Base-by-base conservation (phyloP, 1,284 basidiomycete genomes). In the Moesziomyces antarcticus region DNA sequence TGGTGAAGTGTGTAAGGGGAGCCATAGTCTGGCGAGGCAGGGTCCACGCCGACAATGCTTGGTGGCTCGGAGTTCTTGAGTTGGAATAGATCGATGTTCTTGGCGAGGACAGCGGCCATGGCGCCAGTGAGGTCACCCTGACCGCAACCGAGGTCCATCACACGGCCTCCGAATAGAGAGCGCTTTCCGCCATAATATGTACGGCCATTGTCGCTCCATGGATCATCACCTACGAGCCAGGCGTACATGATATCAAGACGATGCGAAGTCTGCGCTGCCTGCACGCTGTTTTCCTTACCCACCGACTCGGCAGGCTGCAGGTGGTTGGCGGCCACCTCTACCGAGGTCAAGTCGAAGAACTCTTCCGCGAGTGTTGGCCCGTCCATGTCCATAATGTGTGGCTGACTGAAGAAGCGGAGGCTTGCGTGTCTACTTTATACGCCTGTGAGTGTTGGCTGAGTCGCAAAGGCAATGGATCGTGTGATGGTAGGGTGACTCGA, bases 121-220 rank as follows among this genome's bases (percentile, higher is more conserved):
- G 57, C 56, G 13, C 56, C 64, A 5, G 57, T 56, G 20, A 48
- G 56, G n/a, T 66, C 64, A 18, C 64, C 64, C 24, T 66, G 64
- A 5, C 64, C 64, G 25, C 56, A 66, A 8, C 64, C 64, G 1
- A 66, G 45, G 40, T 66, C 64, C 64, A 66, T 56, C 11, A 60
- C 42, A n/a, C 11, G 40, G 14, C 64, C 57, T 3, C 33, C 27
- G 33, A 66, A 48, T 24, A 60, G 25, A 1, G 50, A 9, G 22
- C 40, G 58, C 13, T 66, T 56, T 2, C 44, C 33, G 8, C 35
- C 22, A 18, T 13, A 52, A 22, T 48, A 21, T 1, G 25, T 9
- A 4, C 41, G 21, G 30, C 16, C 40, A 7, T 50, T 35, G 18
- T 40, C 16, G 10, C 20, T 13, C 20, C 50, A 11, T 21, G 61